Conservation (phyloP, 2,329 filamentous ascomycete genomes). For the Anisogramma anomala region DNA sequence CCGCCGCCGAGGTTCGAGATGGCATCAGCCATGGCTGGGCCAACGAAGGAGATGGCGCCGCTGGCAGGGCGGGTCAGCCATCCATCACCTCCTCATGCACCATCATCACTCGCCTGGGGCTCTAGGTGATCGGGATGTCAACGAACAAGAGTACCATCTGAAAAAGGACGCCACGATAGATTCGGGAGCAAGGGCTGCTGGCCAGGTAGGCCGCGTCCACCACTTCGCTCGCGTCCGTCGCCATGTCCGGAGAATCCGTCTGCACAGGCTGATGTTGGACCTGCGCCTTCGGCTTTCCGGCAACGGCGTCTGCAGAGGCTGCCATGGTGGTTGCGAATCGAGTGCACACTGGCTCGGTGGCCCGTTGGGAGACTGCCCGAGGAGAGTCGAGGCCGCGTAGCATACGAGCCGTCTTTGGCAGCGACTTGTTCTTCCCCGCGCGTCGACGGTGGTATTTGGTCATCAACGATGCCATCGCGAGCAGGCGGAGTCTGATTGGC, state of each 20-base stretch:
- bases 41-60: conserved; percentile 12
- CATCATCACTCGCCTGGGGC: neutral
- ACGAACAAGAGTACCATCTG: conserved; percentile 12
- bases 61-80: neutral
- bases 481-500: too few relatives aligned
- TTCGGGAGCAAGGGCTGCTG: conserved; percentile 4
- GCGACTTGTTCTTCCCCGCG: too few relatives aligned
- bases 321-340: too few relatives aligned
- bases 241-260: conserved; percentile 6
- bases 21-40: conserved; percentile 12
- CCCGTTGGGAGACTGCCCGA: too few relatives aligned
- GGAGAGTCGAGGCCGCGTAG: too few relatives aligned
- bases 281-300: too few relatives aligned
- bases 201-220: conserved; percentile 10
- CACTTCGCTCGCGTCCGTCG: conserved; percentile 10
- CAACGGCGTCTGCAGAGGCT: too few relatives aligned
- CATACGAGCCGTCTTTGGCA: too few relatives aligned
- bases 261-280: too few relatives aligned
- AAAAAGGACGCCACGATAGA: conserved; percentile 10
- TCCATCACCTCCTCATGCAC: neutral
- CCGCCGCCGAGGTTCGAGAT: conserved; percentile 14
- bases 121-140: neutral
- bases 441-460: too few relatives aligned
- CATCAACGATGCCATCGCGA: too few relatives aligned
- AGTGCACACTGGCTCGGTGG: too few relatives aligned